phyloP scores from a whole-genome alignment of 148 eudicot genomes.

The Suaeda aralocaspica region DNA sequence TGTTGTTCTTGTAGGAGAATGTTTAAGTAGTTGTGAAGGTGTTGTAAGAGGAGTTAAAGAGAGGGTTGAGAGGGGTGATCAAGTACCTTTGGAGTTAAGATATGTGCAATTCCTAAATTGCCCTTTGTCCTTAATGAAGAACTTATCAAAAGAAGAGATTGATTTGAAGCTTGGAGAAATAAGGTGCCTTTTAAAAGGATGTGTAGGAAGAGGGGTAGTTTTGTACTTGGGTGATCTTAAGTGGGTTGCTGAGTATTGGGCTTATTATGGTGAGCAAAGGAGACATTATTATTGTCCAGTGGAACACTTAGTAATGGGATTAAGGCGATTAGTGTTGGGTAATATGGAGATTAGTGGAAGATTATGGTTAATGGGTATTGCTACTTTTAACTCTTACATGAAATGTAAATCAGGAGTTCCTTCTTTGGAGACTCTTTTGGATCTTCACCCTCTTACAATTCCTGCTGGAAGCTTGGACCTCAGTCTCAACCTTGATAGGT shows the following conservation, averaged over 20 bases:
- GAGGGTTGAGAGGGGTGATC: slow-evolving; percentile 52
- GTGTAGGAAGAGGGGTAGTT: slow-evolving; percentile 64
- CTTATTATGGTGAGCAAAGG: slow-evolving; percentile 47
- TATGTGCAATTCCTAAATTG: slow-evolving; percentile 58
- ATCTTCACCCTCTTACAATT: slow-evolving; percentile 60
- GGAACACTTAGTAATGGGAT: slow-evolving; percentile 61
- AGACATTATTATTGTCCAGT: slow-evolving; percentile 50
- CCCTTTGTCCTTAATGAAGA: slow-evolving; percentile 43
- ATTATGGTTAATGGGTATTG: slow-evolving; percentile 65
- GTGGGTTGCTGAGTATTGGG: slow-evolving; percentile 86
- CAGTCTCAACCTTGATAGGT: slow-evolving; percentile 62
- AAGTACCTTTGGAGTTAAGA: slow-evolving; percentile 47
- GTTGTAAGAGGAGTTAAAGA: slow-evolving; percentile 52
- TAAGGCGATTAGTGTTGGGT: slow-evolving; percentile 46
- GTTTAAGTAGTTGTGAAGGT: slow-evolving; percentile 42
- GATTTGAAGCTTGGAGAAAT: slow-evolving; percentile 59
- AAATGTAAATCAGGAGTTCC: slow-evolving; percentile 69
- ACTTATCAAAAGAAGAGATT: slow-evolving; percentile 56
- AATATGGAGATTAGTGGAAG: slow-evolving; percentile 39
- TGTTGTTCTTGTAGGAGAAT: slow-evolving; percentile 53
- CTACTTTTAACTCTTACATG: slow-evolving; percentile 56
- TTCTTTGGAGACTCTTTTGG: slow-evolving; percentile 69
- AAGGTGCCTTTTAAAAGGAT: slow-evolving; percentile 49
- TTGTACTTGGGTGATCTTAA: slow-evolving; percentile 77
- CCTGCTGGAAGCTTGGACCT: slow-evolving; percentile 63